Evolutionary conservation across 2,329 filamentous ascomycete genomes (phyloP), one percentile per base, ranked within the genome.

Genomic region (Colletotrichum gloeosporioides): DNA sequence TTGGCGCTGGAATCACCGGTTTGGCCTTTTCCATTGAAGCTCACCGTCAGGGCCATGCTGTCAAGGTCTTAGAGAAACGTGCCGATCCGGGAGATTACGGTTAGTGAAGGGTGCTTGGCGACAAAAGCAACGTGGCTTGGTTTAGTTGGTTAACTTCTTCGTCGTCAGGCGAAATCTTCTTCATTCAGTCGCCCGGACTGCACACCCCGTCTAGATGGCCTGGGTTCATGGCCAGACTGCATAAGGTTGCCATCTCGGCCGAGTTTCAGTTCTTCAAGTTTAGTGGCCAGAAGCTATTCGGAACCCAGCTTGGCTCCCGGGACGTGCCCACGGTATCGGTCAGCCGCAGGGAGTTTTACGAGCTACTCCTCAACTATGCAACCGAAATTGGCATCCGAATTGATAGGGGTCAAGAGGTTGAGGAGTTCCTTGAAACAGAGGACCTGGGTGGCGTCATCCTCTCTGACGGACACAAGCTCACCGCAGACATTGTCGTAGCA

Each of bases 11-110:
- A n/a, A 63, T 63, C 27, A 73, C 39, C n/a, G 76, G 76, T n/a
- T 49, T 77, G 13, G 31, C 32, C 15, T 70, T 76, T 31, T 73
- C 76, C 7, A 77, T 76, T 22, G 76, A 77, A 61, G 68, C 73
- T n/a, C 22, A 76, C 25, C 76, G 65, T 12, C 71, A 77, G 29
- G 73, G 69, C 1, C 76, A 77, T 27, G 25, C 64, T 10, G 76
- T 76, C 15, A 36, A 34, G 13, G 55, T 76, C 15, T 16, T 76
- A 29, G 69, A 76, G 31, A 49, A 70, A 25, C 69, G 69, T 59
- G 53, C 25, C 31, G 10, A 76, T 34, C 22, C 44, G 25, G 53
- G 62, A 44, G 57, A 69, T 27, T 73, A 55, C 34, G 53, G 59
- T 63, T 18, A n/a, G 59, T 63, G 29, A 18, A 63, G 16, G 29